Evolutionary conservation across 768 basidiomycete species (phyloP).

Genomic region (Suillus occidentalis): DNA sequence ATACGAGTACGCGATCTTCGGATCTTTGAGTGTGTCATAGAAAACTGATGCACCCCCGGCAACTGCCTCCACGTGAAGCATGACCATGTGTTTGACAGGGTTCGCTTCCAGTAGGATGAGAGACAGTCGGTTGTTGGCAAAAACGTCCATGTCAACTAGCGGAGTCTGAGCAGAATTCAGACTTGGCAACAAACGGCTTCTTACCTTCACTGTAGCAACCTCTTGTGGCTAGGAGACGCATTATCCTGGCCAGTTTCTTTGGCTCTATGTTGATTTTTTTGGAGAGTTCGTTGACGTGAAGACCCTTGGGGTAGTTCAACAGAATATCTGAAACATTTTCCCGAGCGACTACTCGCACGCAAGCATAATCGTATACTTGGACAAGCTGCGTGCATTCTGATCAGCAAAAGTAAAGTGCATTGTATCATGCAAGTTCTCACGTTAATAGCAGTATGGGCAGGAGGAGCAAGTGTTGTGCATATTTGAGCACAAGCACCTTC

Average conservation of each 20-base stretch:
- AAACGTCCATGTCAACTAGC: slow-evolving; percentile 31
- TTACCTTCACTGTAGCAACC: slow-evolving; percentile 35
- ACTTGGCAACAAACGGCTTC: not conserved
- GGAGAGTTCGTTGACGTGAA: slow-evolving; percentile 31
- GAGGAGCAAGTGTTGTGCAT: slow-evolving; percentile 35
- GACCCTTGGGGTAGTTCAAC: slow-evolving; percentile 26
- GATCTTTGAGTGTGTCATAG: slow-evolving; percentile 30
- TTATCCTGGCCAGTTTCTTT: slow-evolving; percentile 30
- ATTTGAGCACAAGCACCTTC: slow-evolving; percentile 39
- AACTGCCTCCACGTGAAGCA: slow-evolving; percentile 18
- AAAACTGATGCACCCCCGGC: slow-evolving; percentile 21
- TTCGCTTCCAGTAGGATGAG: slow-evolving; percentile 25
- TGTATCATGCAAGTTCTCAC: slow-evolving; percentile 19
- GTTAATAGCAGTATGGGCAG: slow-evolving; percentile 33
- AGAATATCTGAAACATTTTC: slow-evolving; percentile 32
- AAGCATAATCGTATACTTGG: slow-evolving; percentile 29
- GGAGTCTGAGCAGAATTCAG: not conserved
- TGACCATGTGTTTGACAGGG: slow-evolving; percentile 21
- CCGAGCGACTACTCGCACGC: slow-evolving; percentile 26
- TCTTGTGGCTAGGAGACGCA: slow-evolving; percentile 30
- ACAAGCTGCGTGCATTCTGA: slow-evolving; percentile 18
- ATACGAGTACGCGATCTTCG: slow-evolving; percentile 18
- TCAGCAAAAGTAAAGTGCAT: not conserved
- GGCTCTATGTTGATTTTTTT: slow-evolving; percentile 20
- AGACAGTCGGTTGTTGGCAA: slow-evolving; percentile 38